Base-by-base conservation (phyloP, 169 alveolate genomes). In the Blepharisma undulans region DNA sequence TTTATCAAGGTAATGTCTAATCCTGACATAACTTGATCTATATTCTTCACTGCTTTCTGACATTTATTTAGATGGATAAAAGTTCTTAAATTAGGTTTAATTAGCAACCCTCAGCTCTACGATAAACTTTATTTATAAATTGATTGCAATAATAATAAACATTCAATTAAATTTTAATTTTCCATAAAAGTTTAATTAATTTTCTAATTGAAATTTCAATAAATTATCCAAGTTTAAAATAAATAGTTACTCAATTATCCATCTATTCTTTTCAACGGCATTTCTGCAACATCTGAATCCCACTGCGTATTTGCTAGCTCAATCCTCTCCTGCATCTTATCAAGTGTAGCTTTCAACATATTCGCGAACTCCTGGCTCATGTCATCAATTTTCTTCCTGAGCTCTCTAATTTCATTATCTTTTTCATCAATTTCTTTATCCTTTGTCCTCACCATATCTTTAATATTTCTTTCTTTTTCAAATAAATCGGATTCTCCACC, bases 281-380 rank as follows among this genome's bases (percentile, higher is more conserved):
- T 48, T 48, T 48, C 66, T 1, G 87, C 36, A 25, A 79, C 29
- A 79, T 79, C 87, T 30, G 87, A 82, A 33, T 82, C 89, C 89
- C 89, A 82, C 77, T 82, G 77, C 2, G 89, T 82, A 82, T 82
- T 82, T n/a, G 89, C 89, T 3, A 82, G 19, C 77, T 82, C 89
- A 36, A 82, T 82, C 60, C 89, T 82, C 60, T 82, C 89, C 60
- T 82, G 89, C 89, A 82, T 82, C 34, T 82, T 82, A 22, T 82
- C 89, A 21, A 82, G 89, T 18, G 77, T 82, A 48, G 33, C 89
- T 30, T 82, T 36, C 4, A 82, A 32, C 89, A 82, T 82, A 22
- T 30, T 82, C 33, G 78, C 77, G 34, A 82, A 82, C 33, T 82
- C 89, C 72, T 82, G 72, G 60, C 78, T 36, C 89, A 82, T 82